These are phyloP conservation scores for Selenicereus undatus DNA, from an alignment of 148 eudicot genomes.

Conservation along the genomic window DNA sequence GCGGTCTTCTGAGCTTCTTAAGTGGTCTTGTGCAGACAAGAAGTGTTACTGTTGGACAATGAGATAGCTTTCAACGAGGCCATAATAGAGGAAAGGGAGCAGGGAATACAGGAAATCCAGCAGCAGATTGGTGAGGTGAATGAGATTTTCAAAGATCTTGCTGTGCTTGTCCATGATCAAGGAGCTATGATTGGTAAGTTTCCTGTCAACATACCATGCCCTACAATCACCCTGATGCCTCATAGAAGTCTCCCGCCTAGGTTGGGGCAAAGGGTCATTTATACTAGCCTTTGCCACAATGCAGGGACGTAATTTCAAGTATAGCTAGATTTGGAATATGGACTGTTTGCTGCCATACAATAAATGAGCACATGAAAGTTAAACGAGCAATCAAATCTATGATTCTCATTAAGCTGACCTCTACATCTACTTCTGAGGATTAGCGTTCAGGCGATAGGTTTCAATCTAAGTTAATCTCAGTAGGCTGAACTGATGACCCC, in stretches of 20 bases:
- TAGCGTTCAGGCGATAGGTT: too few species aligned
- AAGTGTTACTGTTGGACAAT: conserved; percentile 58
- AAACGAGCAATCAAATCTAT: neutral
- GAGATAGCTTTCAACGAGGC: conserved; percentile 74
- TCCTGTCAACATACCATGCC: neutral
- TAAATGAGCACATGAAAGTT: neutral
- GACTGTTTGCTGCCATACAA: neutral
- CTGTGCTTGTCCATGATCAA: conserved; percentile 84
- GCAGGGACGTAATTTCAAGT: neutral
- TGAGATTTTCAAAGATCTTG: conserved; percentile 81
- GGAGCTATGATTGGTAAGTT: conserved; percentile 68
- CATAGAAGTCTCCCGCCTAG: neutral
- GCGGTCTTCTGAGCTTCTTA: conserved; percentile 17
- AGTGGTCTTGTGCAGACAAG: conserved; percentile 54
- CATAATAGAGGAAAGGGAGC: conserved; percentile 71
- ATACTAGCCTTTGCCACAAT: neutral
- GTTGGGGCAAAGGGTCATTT: neutral
- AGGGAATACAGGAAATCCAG: conserved; percentile 78
- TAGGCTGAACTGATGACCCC: too few species aligned
- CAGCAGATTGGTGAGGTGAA: conserved; percentile 84
- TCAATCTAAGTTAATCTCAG: too few species aligned
- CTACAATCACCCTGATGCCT: neutral
- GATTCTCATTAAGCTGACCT: too few species aligned
- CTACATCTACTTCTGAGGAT: too few species aligned
- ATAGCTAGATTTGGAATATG: neutral